Percentiles rank a stretch among this genome's conserved stretches.
phyloP scores from a whole-genome alignment of 108 stramenopile species.

The Stephanodiscus minutulus region DNA sequence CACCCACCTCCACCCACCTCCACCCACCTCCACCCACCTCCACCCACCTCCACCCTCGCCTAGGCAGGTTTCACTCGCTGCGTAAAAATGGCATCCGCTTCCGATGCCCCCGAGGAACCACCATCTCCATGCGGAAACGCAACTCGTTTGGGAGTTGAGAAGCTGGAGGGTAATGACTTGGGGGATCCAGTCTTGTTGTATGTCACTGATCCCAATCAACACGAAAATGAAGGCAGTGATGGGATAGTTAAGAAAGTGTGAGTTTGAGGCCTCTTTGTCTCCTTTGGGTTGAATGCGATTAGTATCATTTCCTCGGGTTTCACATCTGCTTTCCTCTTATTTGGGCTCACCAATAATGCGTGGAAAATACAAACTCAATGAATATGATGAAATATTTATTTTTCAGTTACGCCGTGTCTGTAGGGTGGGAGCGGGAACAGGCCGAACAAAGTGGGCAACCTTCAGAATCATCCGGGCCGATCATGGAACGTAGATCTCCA shows the following conservation, averaged over 20 bases:
- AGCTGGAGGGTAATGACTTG: not conserved
- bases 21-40: too few relatives aligned
- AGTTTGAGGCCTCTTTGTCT: not conserved
- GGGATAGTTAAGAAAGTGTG: conserved; percentile 4
- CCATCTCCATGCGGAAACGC: not conserved
- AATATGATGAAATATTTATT: conserved; percentile 6
- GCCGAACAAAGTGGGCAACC: conserved; percentile 42
- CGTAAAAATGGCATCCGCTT: not conserved
- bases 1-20: too few relatives aligned
- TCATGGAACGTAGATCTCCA: conserved; percentile 21
- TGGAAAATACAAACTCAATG: not conserved
- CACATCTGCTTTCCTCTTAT: not conserved
- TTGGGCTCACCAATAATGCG: not conserved
- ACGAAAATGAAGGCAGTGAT: not conserved
- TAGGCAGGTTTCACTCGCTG: not conserved
- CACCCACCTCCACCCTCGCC: too few relatives aligned
- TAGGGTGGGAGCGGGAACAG: conserved; percentile 80
- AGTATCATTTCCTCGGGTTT: not conserved
- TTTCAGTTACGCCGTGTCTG: conserved; percentile 79
- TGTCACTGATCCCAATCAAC: not conserved
- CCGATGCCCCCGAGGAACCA: not conserved
- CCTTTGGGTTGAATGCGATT: not conserved
- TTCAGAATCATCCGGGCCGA: conserved; percentile 29
- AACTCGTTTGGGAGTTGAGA: not conserved
- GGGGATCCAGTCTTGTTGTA: not conserved